Conservation (phyloP, 1,139 yeast genomes). For the Arxiozyma slooffiae region DNA sequence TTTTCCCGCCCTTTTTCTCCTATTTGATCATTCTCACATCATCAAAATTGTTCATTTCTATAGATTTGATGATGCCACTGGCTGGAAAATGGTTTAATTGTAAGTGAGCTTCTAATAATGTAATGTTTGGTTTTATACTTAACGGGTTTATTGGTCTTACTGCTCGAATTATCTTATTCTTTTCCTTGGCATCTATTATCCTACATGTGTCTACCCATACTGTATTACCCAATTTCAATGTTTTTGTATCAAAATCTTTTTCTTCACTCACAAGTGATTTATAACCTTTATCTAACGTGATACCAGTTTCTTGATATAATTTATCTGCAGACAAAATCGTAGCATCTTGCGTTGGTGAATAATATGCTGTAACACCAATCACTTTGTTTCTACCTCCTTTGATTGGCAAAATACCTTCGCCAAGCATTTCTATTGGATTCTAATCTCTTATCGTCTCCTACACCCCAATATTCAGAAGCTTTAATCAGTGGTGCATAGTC, state of each 20-base stretch:
- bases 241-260: not conserved
- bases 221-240: not conserved
- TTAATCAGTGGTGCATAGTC: not conserved
- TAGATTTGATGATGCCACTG: not conserved
- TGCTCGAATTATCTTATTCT: not conserved
- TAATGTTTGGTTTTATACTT: not conserved
- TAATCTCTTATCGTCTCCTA: not conserved
- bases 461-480: not conserved
- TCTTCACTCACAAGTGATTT: not conserved
- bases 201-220: slow-evolving; percentile 2
- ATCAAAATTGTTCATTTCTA: not conserved
- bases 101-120: slow-evolving; percentile 2
- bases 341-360: slow-evolving; percentile 3
- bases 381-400: not conserved
- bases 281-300: slow-evolving; percentile 1
- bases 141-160: not conserved
- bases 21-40: slow-evolving; percentile 1
- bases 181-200: not conserved
- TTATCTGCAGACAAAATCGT: slow-evolving; percentile 2
- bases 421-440: not conserved
- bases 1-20: not conserved
- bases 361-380: not conserved
- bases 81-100: slow-evolving; percentile 1
- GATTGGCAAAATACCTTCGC: not conserved
- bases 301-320: not conserved